phyloP scores from a whole-genome alignment of 768 basidiomycete genomes.

The Mycena polygramma region DNA sequence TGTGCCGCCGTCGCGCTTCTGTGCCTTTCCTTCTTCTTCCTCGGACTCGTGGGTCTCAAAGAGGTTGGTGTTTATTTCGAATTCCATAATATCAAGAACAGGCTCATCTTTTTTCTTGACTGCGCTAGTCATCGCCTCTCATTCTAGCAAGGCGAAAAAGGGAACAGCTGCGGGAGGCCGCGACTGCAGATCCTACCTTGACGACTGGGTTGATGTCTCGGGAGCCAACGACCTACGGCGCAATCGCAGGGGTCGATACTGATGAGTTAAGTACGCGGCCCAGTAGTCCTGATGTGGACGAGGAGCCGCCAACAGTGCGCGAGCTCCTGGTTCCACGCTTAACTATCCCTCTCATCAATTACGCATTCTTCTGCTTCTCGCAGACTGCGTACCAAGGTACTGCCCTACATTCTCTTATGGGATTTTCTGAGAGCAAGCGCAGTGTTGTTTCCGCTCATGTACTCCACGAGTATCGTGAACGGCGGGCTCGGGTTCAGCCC shows the following conservation, averaged over 20 bases:
- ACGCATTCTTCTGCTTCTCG: conserved; percentile 40
- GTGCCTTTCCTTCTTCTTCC: conserved; percentile 38
- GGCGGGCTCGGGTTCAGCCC: conserved; percentile 69
- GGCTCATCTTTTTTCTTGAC: neutral
- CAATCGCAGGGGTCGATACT: conserved; percentile 14
- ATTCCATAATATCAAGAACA: too few relatives aligned
- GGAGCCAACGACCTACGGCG: conserved; percentile 25
- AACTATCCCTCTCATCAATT: conserved; percentile 34
- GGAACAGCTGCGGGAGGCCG: conserved; percentile 10
- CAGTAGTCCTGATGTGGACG: conserved; percentile 13
- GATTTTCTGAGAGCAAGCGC: neutral
- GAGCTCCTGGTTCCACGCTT: conserved; percentile 38
- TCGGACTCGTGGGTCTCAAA: conserved; percentile 41
- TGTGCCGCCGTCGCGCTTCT: conserved; percentile 43
- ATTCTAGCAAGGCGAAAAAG: conserved; percentile 26
- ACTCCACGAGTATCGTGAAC: conserved; percentile 61
- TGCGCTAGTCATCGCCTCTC: conserved; percentile 33
- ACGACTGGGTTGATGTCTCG: conserved; percentile 19
- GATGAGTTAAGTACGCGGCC: neutral
- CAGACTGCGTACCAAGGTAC: conserved; percentile 37
- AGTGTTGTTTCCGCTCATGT: conserved; percentile 43
- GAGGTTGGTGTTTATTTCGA: conserved; percentile 39
- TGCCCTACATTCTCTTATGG: neutral
- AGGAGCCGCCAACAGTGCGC: conserved; percentile 27
- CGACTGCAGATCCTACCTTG: conserved; percentile 23